These are phyloP conservation scores for Pythium sukuiense DNA, from an alignment of 352 stramenopile species.

Conservation along the genomic window DNA sequence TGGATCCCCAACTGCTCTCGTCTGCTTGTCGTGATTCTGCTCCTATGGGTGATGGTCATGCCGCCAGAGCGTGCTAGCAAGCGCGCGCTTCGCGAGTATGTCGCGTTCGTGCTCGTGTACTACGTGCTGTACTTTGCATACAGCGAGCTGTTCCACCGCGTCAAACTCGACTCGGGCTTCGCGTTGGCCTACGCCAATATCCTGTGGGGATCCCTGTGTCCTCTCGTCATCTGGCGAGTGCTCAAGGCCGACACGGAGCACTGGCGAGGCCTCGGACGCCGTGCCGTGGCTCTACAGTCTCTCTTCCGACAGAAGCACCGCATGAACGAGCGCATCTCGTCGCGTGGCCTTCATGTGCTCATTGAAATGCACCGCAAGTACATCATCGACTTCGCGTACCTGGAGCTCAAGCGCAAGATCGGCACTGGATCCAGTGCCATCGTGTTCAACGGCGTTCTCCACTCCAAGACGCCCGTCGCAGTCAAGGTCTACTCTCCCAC, in stretches of 20 bases:
- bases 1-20: conserved; percentile 36
- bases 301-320: conserved; percentile 34
- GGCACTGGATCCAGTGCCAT: conserved; percentile 46
- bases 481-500: conserved; percentile 80
- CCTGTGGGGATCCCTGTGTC: conserved; percentile 50
- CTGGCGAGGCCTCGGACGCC: conserved; percentile 61
- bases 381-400: conserved; percentile 75
- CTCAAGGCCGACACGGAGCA: conserved; percentile 68
- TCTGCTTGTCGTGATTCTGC: conserved; percentile 34
- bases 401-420: conserved; percentile 60
- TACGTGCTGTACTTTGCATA: conserved; percentile 19
- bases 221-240: conserved; percentile 68
- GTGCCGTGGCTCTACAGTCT: conserved; percentile 52
- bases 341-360: conserved; percentile 56
- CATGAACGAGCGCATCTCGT: conserved; percentile 32
- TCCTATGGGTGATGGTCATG: conserved; percentile 42
- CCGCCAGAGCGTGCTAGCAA: conserved; percentile 49
- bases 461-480: conserved; percentile 52
- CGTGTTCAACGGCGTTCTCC: conserved; percentile 63
- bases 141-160: conserved; percentile 32
- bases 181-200: conserved; percentile 36
- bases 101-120: conserved; percentile 37
- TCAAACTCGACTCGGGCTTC: conserved; percentile 30
- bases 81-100: conserved; percentile 61
- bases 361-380: conserved; percentile 72